Percentiles rank a stretch among this genome's conserved stretches.
These are phyloP conservation scores for Lantana camara DNA, from an alignment of 257 asterid genomes.

Conservation along the genomic window DNA sequence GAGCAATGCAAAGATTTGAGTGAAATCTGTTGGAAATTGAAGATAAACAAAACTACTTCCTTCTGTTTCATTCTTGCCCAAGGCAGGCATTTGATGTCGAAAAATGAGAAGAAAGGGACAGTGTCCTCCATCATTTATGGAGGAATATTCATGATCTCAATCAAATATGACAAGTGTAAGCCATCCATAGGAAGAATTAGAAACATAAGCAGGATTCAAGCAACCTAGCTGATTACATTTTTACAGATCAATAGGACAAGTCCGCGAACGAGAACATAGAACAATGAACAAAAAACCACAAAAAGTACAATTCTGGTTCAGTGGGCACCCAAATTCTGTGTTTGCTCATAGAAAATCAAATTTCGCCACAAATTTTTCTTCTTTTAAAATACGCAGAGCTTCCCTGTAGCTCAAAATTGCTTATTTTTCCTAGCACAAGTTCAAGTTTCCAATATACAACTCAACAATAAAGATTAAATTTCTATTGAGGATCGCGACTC, in stretches of 20 bases:
- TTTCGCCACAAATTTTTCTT: background rate
- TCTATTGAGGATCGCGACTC: background rate
- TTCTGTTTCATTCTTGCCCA: background rate
- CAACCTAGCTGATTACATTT: background rate
- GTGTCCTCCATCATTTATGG: background rate
- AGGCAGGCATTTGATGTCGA: background rate
- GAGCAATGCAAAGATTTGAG: no score
- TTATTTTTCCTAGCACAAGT: background rate
- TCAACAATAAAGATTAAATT: background rate
- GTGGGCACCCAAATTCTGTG: background rate
- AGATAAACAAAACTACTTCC: background rate
- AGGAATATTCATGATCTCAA: slow-evolving; percentile 15
- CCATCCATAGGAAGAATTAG: slow-evolving; percentile 8
- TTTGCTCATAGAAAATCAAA: background rate
- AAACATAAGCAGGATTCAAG: background rate
- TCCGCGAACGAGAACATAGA: background rate
- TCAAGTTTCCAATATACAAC: background rate
- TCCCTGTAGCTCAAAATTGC: background rate
- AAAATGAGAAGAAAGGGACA: background rate
- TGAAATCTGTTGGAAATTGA: no score
- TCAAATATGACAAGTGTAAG: background rate
- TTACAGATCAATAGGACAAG: background rate
- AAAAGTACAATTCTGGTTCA: background rate
- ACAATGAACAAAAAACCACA: background rate
- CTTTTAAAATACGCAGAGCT: background rate